These are phyloP conservation scores for Caryopteris hybrid DNA, from an alignment of 305 asterid species.

Conservation along the genomic window DNA sequence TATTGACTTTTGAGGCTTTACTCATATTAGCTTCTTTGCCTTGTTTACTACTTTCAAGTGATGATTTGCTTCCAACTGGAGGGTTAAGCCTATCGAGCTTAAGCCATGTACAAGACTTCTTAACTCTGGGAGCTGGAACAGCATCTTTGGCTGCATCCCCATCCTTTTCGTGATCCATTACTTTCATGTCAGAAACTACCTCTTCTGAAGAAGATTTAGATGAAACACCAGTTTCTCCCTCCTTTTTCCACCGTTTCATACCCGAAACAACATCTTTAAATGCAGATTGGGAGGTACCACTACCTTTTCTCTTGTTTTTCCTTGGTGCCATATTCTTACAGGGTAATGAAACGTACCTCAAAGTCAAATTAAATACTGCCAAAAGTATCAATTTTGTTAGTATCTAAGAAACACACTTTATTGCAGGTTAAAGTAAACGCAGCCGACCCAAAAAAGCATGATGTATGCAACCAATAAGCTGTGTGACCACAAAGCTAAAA, in stretches of 20 bases:
- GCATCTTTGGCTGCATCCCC: constrained; percentile 29
- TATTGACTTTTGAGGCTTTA: constrained; percentile 23
- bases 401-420: neutral
- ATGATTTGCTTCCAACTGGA: constrained; percentile 29
- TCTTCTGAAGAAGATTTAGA: constrained; percentile 29
- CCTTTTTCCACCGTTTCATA: constrained; percentile 25
- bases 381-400: neutral
- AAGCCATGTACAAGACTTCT: constrained; percentile 50
- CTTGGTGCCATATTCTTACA: constrained; percentile 38
- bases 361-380: constrained; percentile 16
- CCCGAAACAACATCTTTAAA: constrained; percentile 24
- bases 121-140: constrained; percentile 27
- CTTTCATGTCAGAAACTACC: constrained; percentile 28
- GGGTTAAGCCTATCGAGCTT: constrained; percentile 40
- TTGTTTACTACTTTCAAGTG: constrained; percentile 28
- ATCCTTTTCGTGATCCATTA: constrained; percentile 15
- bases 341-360: constrained; percentile 3
- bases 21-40: constrained; percentile 29
- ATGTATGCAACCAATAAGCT: neutral
- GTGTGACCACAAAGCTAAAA: neutral
- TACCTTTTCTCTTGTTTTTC: constrained; percentile 34
- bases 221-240: constrained; percentile 8
- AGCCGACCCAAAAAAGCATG: neutral
- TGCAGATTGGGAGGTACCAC: constrained; percentile 18
- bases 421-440: constrained; percentile 5